Base-by-base conservation (phyloP, 2,329 filamentous ascomycete genomes). In the Alternaria alternata region DNA sequence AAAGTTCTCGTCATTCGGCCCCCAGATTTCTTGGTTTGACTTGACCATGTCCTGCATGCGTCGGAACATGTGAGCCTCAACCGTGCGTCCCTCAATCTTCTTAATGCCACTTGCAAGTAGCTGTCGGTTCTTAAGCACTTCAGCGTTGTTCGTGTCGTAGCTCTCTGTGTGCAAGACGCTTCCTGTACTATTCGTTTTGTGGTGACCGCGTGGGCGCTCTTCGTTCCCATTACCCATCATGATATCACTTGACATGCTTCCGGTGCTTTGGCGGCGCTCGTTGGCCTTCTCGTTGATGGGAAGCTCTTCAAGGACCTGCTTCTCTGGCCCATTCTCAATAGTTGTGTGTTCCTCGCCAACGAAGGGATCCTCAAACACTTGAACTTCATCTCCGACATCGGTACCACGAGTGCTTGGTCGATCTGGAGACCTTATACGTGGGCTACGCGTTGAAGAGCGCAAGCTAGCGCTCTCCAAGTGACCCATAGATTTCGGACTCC, bases 51-150 rank as follows among this genome's bases (percentile, higher is more conserved):
- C 89, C 75, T 94, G 91, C 49, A 94, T 82, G 71, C 91, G 91
- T 54, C 91, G 87, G 83, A 94, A 93, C 57, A 91, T 91, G 72
- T 93, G 91, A 4, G 91, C 90, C 72, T 94, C 91, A n/a, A 94
- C 85, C 1, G 87, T 87, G 69, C 88, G 87, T 30, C 86, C 84
- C 67, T 88, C 88, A 67, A 94, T 89, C 64, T 91, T 90, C 52
- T 88, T 82, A 66, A 94, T 91, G 51, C 90, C 91, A 68, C 91
- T 93, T 32, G 89, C 87, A 5, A 94, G 83, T 24, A 94, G 81
- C 44, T 89, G 86, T 7, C 75, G 79, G 64, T 78, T 83, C 64
- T 79, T 82, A 57, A 77, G 73, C 39, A 75, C 80, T 72, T 80
- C 79, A n/a, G 77, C 69, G 52, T 74, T 80, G 66, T 60, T 74